These are phyloP conservation scores for Yarrowia alimentaria DNA, from an alignment of 805 yeast species.

Conservation along the genomic window DNA sequence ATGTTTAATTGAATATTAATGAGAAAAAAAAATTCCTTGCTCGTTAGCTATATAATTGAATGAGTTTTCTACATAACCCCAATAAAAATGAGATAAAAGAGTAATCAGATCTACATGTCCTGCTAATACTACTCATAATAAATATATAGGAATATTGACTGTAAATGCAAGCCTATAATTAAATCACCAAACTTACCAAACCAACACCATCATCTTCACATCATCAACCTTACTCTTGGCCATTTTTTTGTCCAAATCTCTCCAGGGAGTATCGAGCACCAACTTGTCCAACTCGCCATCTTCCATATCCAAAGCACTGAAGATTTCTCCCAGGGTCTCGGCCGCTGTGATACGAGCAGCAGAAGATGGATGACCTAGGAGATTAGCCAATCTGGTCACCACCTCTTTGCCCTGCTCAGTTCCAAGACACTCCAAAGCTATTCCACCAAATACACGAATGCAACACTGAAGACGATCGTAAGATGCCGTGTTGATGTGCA, in stretches of 20 bases:
- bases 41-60: no score
- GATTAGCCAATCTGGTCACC: constrained; percentile 1
- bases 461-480: constrained; percentile 12
- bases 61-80: no score
- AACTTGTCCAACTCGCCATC: not conserved
- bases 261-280: constrained; percentile 14
- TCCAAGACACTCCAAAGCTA: not conserved
- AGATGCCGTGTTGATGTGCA: constrained; percentile 49
- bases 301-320: not conserved
- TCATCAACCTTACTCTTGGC: not conserved
- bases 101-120: no score
- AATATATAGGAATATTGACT: no score
- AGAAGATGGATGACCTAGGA: not conserved
- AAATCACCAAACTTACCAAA: no score
- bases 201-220: no score
- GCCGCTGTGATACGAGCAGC: constrained; percentile 3
- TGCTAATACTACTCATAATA: no score
- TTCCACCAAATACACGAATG: constrained; percentile 7
- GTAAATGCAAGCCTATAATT: no score
- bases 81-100: no score
- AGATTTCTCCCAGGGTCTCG: not conserved
- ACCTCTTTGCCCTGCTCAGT: constrained; percentile 3
- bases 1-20: no score
- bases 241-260: not conserved
- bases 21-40: no score